Evolutionary conservation across 768 basidiomycete genomes (phyloP).

Genomic region (Rhodotorula diobovata): DNA sequence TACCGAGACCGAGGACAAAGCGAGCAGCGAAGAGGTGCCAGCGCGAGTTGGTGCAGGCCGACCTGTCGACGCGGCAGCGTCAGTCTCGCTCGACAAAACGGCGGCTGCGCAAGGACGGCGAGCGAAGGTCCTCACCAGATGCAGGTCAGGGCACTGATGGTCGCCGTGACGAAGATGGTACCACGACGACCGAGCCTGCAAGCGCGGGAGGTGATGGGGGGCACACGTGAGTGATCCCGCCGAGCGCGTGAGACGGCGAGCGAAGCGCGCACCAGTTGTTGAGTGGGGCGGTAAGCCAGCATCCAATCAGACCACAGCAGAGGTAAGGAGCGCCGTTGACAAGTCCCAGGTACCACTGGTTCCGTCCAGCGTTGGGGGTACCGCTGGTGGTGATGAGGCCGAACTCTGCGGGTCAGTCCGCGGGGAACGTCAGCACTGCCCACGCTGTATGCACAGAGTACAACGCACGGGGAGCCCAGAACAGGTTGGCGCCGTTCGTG

Average conservation of each 20-base stretch:
- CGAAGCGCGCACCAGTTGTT: slow-evolving; percentile 26
- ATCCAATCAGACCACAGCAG: slow-evolving; percentile 46
- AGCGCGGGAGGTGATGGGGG: too few relatives aligned
- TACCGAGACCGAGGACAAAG: slow-evolving; percentile 26
- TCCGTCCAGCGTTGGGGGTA: neutral
- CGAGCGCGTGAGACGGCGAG: neutral
- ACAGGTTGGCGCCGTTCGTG: slow-evolving; percentile 38
- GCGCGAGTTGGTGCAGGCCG: neutral
- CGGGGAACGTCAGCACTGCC: neutral
- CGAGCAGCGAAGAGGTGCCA: slow-evolving; percentile 14
- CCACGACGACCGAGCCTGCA: slow-evolving; percentile 55
- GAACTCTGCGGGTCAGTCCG: slow-evolving; percentile 1
- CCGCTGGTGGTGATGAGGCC: neutral
- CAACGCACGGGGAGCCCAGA: neutral
- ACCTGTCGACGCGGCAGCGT: neutral
- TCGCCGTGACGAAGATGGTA: slow-evolving; percentile 35
- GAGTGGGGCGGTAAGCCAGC: slow-evolving; percentile 40
- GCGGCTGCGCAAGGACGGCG: neutral
- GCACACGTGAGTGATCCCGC: neutral
- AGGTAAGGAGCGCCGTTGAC: slow-evolving; percentile 56
- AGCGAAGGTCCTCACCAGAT: slow-evolving; percentile 49
- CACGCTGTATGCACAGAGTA: neutral
- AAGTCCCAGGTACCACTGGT: slow-evolving; percentile 54
- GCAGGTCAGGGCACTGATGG: slow-evolving; percentile 20
- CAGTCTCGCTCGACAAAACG: too few relatives aligned